A percentile compares a stretch with the other conserved stretches of the same genome.
Evolutionary conservation across 768 basidiomycete species (phyloP).

Genomic region (Phaffia australis): DNA sequence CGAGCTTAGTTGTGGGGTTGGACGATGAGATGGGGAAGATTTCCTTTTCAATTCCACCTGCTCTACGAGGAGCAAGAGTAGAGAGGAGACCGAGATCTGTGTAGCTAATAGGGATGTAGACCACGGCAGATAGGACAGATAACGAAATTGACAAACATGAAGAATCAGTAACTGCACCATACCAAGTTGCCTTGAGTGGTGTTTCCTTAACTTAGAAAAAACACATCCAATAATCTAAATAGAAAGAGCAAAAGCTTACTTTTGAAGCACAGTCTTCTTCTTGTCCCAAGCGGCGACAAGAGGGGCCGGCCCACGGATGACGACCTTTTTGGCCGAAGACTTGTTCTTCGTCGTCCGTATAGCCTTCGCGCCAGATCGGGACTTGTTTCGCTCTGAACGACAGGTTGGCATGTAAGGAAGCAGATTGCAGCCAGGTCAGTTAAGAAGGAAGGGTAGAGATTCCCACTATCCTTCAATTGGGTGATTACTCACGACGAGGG

Average conservation of each 20-base stretch:
- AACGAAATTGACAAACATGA: neutral
- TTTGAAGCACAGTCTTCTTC: slow-evolving; percentile 77
- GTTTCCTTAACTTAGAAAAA: neutral
- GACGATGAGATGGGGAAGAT: slow-evolving; percentile 9
- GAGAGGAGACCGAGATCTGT: slow-evolving; percentile 61
- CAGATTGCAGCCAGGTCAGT: neutral
- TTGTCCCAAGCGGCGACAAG: slow-evolving; percentile 55
- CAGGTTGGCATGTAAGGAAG: neutral
- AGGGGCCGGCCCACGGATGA: slow-evolving; percentile 20
- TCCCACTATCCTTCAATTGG: too few species aligned
- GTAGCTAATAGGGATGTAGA: slow-evolving; percentile 47
- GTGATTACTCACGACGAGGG: neutral
- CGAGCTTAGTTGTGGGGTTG: slow-evolving; percentile 7
- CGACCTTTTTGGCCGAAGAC: slow-evolving; percentile 29
- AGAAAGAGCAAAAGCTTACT: slow-evolving; percentile 47
- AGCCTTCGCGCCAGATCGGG: slow-evolving; percentile 51
- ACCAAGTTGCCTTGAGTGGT: neutral
- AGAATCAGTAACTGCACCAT: neutral
- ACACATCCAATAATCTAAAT: neutral
- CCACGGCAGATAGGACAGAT: slow-evolving; percentile 6
- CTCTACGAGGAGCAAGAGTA: slow-evolving; percentile 54
- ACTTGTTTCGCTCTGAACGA: slow-evolving; percentile 61
- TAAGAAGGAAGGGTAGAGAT: neutral
- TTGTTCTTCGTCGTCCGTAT: slow-evolving; percentile 66
- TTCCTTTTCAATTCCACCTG: slow-evolving; percentile 54